Conservation (phyloP, 495 filamentous ascomycete species). For the Penicillium pulvis region DNA sequence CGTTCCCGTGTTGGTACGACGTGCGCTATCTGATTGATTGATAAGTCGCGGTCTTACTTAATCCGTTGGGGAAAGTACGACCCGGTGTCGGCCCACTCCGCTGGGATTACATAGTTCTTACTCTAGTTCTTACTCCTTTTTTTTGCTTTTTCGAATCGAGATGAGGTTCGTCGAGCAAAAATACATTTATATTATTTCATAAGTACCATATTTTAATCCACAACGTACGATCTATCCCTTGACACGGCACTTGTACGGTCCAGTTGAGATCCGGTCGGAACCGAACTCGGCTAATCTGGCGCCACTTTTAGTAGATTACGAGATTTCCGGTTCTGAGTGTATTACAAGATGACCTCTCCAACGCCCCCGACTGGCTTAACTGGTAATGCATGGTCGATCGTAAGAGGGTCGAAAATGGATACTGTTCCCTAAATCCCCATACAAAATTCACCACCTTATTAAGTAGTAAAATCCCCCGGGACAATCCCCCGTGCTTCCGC, state of each 20-base stretch:
- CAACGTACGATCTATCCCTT: not conserved
- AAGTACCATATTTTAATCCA: not conserved
- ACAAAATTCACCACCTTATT: conserved; percentile 4
- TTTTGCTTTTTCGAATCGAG: not conserved
- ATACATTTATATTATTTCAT: not conserved
- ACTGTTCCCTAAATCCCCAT: conserved; percentile 15
- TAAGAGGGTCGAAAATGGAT: conserved; percentile 21
- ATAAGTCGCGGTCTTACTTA: conserved; percentile 14
- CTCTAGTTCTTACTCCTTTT: not conserved
- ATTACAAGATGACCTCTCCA: conserved; percentile 8
- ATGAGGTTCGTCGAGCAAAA: not conserved
- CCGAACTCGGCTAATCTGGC: conserved; percentile 1
- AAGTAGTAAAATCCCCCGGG: conserved; percentile 11
- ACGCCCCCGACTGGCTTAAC: conserved; percentile 10
- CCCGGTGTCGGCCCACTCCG: conserved; percentile 11
- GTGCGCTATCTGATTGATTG: conserved; percentile 26
- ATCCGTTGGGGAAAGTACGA: not conserved
- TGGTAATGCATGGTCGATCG: conserved; percentile 28
- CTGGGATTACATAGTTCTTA: not conserved
- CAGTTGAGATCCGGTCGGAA: conserved; percentile 8
- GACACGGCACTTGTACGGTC: not conserved
- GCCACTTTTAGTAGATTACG: not conserved
- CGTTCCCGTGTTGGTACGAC: not conserved
- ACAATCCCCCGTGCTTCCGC: not conserved
- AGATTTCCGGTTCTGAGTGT: not conserved